These are phyloP conservation scores for Claviceps paspali DNA, from an alignment of 2,329 filamentous ascomycete genomes.

Conservation along the genomic window DNA sequence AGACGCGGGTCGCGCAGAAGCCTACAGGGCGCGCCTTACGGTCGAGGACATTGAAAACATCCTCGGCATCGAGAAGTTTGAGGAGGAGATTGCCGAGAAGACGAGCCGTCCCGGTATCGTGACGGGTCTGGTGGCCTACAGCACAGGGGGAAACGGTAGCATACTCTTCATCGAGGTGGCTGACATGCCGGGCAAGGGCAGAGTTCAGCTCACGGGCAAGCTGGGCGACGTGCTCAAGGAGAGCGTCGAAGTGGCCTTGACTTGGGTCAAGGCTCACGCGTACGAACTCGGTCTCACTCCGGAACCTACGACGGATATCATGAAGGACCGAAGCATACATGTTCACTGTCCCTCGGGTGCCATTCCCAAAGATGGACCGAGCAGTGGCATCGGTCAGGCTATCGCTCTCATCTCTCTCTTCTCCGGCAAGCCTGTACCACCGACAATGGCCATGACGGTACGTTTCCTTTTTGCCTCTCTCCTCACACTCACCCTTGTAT, in stretches of 20 bases:
- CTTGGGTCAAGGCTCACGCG: conserved; percentile 93
- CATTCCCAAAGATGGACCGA: conserved; percentile 82
- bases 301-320: conserved; percentile 76
- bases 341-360: conserved; percentile 92
- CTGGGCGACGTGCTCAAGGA: conserved; percentile 95
- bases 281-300: conserved; percentile 76
- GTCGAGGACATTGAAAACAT: conserved; percentile 78
- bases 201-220: conserved; percentile 90
- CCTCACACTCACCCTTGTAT: background rate
- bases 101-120: conserved; percentile 76
- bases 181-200: conserved; percentile 86
- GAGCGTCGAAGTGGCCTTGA: conserved; percentile 86
- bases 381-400: conserved; percentile 84
- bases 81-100: conserved; percentile 89
- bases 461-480: conserved; percentile 11
- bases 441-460: conserved; percentile 89
- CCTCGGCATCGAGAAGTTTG: conserved; percentile 81
- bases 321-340: conserved; percentile 87
- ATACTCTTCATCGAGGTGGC: conserved; percentile 98
- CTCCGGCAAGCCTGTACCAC: conserved; percentile 69
- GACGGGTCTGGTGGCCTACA: conserved; percentile 90
- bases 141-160: conserved; percentile 78
- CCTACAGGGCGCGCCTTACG: conserved; percentile 60
- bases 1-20: conserved; percentile 51
- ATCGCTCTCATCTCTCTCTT: conserved; percentile 87